Conservation (phyloP, 805 yeast species). For the Hanseniaspora vineae region DNA sequence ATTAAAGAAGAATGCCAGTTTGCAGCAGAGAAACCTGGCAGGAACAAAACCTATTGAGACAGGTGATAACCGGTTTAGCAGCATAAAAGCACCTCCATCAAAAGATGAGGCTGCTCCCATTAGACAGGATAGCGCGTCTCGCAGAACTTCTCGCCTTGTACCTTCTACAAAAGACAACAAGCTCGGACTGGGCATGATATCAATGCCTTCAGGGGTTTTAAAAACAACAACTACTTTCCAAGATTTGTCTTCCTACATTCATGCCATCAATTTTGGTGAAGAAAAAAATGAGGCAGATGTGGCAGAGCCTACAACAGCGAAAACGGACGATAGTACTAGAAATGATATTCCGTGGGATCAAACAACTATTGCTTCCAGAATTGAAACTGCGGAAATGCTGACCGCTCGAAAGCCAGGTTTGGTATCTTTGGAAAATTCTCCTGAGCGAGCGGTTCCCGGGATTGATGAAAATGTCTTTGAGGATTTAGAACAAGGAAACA, state of each 20-base stretch:
- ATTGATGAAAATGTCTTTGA: not conserved
- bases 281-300: not conserved
- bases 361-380: not conserved
- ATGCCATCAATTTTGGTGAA: not conserved
- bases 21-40: not conserved
- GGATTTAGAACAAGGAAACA: not conserved
- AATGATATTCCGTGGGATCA: not conserved
- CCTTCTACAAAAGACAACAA: not conserved
- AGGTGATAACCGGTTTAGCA: too few species aligned
- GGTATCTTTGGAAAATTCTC: not conserved
- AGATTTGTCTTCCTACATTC: not conserved
- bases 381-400: not conserved
- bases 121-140: too few species aligned
- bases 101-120: too few species aligned
- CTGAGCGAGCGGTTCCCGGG: not conserved
- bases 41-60: too few species aligned
- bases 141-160: too few species aligned
- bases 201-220: not conserved
- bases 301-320: not conserved
- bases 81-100: too few species aligned
- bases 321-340: not conserved
- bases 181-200: not conserved
- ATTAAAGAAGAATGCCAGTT: not conserved
- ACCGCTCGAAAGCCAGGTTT: not conserved
- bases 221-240: not conserved